Evolutionary conservation across 2,329 filamentous ascomycete species (phyloP), one percentile per base, ranked within the genome.

Genomic region (Raffaelea arxii): DNA sequence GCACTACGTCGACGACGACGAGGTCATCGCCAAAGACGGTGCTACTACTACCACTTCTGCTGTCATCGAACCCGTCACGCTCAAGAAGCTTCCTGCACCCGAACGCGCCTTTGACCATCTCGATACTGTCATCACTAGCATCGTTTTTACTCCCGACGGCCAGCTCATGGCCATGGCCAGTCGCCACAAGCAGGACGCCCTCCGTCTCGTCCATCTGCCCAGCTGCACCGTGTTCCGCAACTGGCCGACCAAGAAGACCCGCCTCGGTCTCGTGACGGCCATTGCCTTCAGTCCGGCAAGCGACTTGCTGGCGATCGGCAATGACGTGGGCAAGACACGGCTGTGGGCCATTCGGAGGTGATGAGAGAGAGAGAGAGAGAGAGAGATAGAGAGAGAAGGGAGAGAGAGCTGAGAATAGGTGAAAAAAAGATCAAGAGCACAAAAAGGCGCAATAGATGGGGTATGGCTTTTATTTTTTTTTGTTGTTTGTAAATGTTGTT

Each of bases 221-320:
- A 90, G 79, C 55, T 95, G 89, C 63, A 95, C 89, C 2, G 87
- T 97, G 19, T 98, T 92, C 72, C 81, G 83, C 58, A 98, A 98
- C 65, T 98, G 92, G 92, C 92, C 92, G 22, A 98, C 91, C 46
- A 78, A 81, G 53, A 82, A 85, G 62, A 98, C 92, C 47, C 89
- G 90, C 1, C 66, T 98, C 51, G 92, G 92, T 0, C 75, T 88
- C 49, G 81, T 97, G 54, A 86, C 86, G 2, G 73, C 80, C 1
- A 77, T 89, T 49, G 82, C 85, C 3, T 84, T 87, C 60, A 75
- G 76, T 19, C 71, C 68, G 6, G 71, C 74, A 51, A 84, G 80
- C 50, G 75, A 84, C 56, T 63, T 90, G 57, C 62, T 98, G 53
- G 87, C 87, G 11, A 85, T 97, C 44, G 91, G 82, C 18, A 97